These are phyloP conservation scores for Ascochyta lentis DNA, from an alignment of 2,329 filamentous ascomycete species.

Conservation along the genomic window DNA sequence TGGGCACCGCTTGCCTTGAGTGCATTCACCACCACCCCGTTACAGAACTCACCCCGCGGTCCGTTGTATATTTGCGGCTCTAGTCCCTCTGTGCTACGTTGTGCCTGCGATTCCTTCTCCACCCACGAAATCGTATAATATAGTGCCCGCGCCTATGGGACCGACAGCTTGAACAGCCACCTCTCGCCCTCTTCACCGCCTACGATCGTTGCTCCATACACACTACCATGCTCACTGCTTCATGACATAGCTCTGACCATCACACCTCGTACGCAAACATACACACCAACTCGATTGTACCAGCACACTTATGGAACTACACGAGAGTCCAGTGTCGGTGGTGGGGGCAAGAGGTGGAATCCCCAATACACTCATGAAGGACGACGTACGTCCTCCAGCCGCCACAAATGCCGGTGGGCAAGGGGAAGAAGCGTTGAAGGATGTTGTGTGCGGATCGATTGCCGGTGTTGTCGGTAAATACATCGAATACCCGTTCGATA, in stretches of 20 bases:
- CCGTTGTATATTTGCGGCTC: conserved; percentile 26
- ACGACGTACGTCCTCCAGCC: conserved; percentile 24
- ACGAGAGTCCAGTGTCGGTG: conserved; percentile 39
- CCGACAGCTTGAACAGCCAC: conserved; percentile 28
- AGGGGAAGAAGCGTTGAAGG: conserved; percentile 76
- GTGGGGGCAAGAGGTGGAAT: conserved; percentile 40
- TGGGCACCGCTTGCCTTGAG: conserved; percentile 35
- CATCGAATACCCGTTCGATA: conserved; percentile 98
- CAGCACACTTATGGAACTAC: conserved; percentile 38
- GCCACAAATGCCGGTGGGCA: conserved; percentile 45
- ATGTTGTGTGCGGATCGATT: conserved; percentile 87
- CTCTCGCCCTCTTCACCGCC: conserved; percentile 40
- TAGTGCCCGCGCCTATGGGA: conserved; percentile 23
- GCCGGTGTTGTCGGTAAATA: conserved; percentile 92
- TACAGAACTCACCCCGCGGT: conserved; percentile 27
- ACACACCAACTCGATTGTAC: conserved; percentile 8
- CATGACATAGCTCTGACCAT: conserved; percentile 22
- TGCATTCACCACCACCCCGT: conserved; percentile 30
- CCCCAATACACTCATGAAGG: conserved; percentile 25
- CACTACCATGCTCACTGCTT: conserved; percentile 30
- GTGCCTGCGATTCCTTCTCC: conserved; percentile 20
- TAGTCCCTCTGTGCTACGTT: conserved; percentile 29
- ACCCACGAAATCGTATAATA: conserved; percentile 18
- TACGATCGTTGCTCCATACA: conserved; percentile 31
- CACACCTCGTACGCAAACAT: conserved; percentile 6